These are phyloP conservation scores for Talaromyces sp. DNA, from an alignment of 2,329 filamentous ascomycete species.

Conservation along the genomic window DNA sequence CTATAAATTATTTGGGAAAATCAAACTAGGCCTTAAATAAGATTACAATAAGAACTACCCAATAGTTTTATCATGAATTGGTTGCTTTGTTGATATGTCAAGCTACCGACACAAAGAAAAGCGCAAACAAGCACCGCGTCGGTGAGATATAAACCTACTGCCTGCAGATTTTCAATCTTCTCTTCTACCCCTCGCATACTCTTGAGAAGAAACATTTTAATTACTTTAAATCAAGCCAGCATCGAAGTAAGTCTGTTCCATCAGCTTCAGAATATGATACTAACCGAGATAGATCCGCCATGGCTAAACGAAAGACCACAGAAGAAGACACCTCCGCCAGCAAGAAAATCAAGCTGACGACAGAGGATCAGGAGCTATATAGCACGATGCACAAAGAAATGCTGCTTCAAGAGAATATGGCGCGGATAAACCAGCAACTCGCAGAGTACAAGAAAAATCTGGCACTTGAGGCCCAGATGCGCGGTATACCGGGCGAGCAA, in stretches of 20 bases:
- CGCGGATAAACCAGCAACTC: background rate
- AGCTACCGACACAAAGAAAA: too few relatives aligned
- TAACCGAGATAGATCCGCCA: background rate
- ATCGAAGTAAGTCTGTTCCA: background rate
- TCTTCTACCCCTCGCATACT: too few relatives aligned
- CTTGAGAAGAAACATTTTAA: too few relatives aligned
- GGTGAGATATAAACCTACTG: too few relatives aligned
- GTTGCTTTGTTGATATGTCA: too few relatives aligned
- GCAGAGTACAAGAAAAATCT: background rate
- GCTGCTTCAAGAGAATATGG: background rate
- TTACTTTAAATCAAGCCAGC: too few relatives aligned
- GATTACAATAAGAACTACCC: too few relatives aligned
- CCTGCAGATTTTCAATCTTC: too few relatives aligned
- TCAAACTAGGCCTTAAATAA: too few relatives aligned
- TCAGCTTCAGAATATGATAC: background rate
- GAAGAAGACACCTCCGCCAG: background rate
- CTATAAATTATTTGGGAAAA: too few relatives aligned
- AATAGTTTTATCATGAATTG: too few relatives aligned
- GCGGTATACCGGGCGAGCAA: background rate
- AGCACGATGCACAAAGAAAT: background rate
- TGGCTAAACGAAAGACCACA: background rate
- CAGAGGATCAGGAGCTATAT: background rate
- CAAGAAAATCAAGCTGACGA: background rate
- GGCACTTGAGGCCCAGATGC: background rate
- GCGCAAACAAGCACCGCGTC: too few relatives aligned